Conservation (phyloP, 139 green algal genomes). For the Chlamydomonas sp. region DNA sequence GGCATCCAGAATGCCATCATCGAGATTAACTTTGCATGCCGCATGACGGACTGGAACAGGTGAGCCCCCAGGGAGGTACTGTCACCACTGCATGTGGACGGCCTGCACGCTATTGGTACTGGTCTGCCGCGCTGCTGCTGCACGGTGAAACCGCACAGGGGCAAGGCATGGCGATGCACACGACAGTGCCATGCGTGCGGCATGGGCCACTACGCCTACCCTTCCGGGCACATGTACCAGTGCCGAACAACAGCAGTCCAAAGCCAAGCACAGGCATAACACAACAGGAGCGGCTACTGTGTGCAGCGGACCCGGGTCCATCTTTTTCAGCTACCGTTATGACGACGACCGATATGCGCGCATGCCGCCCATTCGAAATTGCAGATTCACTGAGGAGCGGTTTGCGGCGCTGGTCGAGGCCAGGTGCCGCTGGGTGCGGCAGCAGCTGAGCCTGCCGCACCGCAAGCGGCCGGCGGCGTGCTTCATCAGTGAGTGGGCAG, state of each 20-base stretch:
- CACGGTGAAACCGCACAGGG: too few species aligned
- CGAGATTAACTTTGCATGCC: slow-evolving; percentile 6
- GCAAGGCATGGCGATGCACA: too few species aligned
- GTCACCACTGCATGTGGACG: background rate
- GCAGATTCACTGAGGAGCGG: background rate
- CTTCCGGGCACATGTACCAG: too few species aligned
- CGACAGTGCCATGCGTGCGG: too few species aligned
- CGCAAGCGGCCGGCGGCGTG: background rate
- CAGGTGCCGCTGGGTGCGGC: background rate
- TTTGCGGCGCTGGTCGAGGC: background rate
- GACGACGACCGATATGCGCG: too few species aligned
- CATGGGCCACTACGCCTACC: too few species aligned
- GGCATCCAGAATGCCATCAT: slow-evolving; percentile 19
- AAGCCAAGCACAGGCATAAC: too few species aligned
- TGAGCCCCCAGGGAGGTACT: background rate
- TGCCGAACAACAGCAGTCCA: too few species aligned
- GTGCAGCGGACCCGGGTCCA: too few species aligned
- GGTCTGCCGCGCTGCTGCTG: background rate
- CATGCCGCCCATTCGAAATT: too few species aligned
- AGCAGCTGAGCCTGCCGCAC: background rate
- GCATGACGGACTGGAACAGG: slow-evolving; percentile 2
- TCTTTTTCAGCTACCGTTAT: too few species aligned
- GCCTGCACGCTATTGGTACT: background rate
- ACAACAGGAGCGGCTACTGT: too few species aligned
- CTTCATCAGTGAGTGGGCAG: background rate